Base-by-base conservation (phyloP, 2,329 filamentous ascomycete species). In the Fusarium piperis region DNA sequence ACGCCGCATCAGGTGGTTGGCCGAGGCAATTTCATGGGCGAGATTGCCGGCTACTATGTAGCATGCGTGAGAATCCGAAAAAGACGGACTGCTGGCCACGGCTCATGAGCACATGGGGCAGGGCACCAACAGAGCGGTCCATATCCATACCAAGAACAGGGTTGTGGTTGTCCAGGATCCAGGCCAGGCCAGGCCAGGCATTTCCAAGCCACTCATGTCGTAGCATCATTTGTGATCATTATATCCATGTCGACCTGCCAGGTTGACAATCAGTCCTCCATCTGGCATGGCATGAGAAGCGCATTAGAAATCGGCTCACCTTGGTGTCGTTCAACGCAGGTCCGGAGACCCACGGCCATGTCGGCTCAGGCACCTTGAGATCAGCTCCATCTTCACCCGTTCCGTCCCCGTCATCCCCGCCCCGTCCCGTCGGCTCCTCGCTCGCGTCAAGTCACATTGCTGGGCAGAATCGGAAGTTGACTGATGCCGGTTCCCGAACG, bases 161-260 rank as follows among this genome's bases (percentile, higher is more conserved):
- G 41, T 23, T 46, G 41, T 46, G 39, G 28, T 33, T 51, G 36
- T 33, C 28, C 23, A 57, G 30, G 30, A 39, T 62, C n/a, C 33
- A 28, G 32, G 13, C 41, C 41, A 16, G 48, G 41, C 41, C n/a
- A n/a, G n/a, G n/a, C n/a, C 41, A 46, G 41, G 55, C 33, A 38
- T 57, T 55, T 53, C 28, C 32, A 55, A 67, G 68, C 70, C 65
- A 71, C 61, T 23, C 35, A 32, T 59, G 55, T 38, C 48, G 38
- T 57, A 41, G 48, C 32, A 30, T 55, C 26, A 46, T 32, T 46
- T 63, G 33, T 41, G 23, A 30, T 55, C 26, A 35, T 28, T 46
- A 15, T 46, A 46, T 46, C 53, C 44, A 57, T 33, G 36, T 41
- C n/a, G 26, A 23, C 28, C 20, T n/a, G 35, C 53, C 48, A 55